phyloP scores from a whole-genome alignment of 2,329 filamentous ascomycete genomes.

The Talaromyces atroroseus region DNA sequence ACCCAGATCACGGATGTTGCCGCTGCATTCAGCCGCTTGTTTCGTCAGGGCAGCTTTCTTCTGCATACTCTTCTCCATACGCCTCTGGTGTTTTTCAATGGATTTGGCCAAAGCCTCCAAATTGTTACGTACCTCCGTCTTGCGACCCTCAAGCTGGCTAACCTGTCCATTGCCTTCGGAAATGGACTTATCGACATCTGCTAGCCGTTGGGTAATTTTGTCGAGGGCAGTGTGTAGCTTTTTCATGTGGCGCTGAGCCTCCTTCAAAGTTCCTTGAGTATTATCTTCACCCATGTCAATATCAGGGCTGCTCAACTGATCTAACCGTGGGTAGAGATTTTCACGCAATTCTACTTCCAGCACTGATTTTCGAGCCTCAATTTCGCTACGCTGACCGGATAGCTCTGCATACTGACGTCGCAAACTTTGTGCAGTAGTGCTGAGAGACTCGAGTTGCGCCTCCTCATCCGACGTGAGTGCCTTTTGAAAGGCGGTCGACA shows the following conservation, averaged over 20 bases:
- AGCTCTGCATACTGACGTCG: constrained; percentile 71
- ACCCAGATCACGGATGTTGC: constrained; percentile 87
- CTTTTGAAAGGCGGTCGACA: constrained; percentile 87
- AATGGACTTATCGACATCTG: constrained; percentile 68
- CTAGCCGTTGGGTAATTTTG: constrained; percentile 62
- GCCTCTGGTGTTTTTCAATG: constrained; percentile 81
- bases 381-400: constrained; percentile 65
- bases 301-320: constrained; percentile 74
- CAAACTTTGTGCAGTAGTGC: constrained; percentile 63
- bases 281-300: constrained; percentile 60
- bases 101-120: constrained; percentile 69
- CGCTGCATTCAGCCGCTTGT: constrained; percentile 72
- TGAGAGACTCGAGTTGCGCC: constrained; percentile 66
- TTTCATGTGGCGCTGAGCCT: constrained; percentile 74
- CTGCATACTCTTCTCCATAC: constrained; percentile 85
- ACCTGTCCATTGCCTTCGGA: constrained; percentile 55
- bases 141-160: constrained; percentile 53
- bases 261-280: constrained; percentile 61
- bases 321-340: constrained; percentile 78
- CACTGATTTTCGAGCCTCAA: constrained; percentile 74
- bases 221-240: constrained; percentile 66
- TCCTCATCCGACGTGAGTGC: constrained; percentile 79
- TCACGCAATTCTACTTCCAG: constrained; percentile 85
- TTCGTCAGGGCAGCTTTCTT: constrained; percentile 75
- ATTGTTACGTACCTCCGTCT: constrained; percentile 60